phyloP scores from a whole-genome alignment of 163 green algal genomes.

The Scenedesmus sp. region DNA sequence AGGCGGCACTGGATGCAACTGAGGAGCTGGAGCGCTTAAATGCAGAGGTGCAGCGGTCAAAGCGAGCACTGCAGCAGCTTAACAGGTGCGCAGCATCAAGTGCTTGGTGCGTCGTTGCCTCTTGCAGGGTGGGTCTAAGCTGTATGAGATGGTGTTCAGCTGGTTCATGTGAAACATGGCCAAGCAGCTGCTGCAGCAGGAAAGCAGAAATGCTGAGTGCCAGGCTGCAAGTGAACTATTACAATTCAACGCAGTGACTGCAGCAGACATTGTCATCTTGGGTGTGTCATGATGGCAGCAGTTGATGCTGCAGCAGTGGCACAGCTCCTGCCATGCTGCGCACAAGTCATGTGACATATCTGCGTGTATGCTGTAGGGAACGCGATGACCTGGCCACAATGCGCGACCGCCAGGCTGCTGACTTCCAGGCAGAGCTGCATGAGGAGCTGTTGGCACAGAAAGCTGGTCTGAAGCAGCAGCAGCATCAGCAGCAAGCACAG shows the following conservation, averaged over 20 bases:
- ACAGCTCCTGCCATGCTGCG: neutral
- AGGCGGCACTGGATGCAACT: conserved; percentile 39
- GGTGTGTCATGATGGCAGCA: neutral
- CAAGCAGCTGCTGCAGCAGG: neutral
- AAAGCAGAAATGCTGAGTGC: neutral
- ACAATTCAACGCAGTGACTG: neutral
- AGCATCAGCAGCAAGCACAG: conserved; percentile 22
- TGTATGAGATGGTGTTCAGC: neutral
- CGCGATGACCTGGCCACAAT: conserved; percentile 10
- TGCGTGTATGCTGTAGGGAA: conserved; percentile 4
- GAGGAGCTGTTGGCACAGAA: conserved; percentile 44
- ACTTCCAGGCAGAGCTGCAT: conserved; percentile 23
- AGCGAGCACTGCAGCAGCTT: neutral
- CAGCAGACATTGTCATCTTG: too few relatives aligned
- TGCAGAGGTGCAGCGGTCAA: conserved; percentile 23
- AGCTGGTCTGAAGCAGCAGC: neutral
- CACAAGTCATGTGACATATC: neutral
- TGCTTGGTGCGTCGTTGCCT: neutral
- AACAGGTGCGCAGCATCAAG: conserved; percentile 1
- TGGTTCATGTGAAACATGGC: neutral
- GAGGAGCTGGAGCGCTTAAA: conserved; percentile 50
- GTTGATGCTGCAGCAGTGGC: neutral
- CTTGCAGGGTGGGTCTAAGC: neutral
- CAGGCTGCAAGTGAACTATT: too few relatives aligned
- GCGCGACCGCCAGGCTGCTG: conserved; percentile 15